phyloP scores from a whole-genome alignment of 208 protist genomes.

The Kentomonas sorsogonicus region DNA sequence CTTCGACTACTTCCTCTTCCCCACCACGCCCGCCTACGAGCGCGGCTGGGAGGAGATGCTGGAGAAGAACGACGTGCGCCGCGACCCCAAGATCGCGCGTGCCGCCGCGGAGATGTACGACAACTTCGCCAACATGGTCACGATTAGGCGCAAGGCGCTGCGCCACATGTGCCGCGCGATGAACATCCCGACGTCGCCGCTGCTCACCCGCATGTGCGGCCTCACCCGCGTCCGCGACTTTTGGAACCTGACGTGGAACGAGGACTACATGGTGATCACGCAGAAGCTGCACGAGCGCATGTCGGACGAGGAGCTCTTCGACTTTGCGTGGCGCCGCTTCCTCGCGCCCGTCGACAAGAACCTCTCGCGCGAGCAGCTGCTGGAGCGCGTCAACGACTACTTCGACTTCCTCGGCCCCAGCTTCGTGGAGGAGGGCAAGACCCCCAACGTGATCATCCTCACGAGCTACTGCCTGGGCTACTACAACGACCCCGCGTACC shows the following conservation, averaged over 20 bases:
- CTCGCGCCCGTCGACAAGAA: slow-evolving; percentile 88
- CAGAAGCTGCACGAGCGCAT: slow-evolving; percentile 81
- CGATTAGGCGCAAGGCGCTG: slow-evolving; percentile 79
- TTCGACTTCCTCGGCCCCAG: slow-evolving; percentile 79
- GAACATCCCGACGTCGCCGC: slow-evolving; percentile 86
- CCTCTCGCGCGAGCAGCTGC: slow-evolving; percentile 71
- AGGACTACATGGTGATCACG: slow-evolving; percentile 92
- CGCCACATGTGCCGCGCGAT: slow-evolving; percentile 85
- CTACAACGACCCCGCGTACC: slow-evolving; percentile 91
- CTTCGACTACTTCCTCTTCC: slow-evolving; percentile 86
- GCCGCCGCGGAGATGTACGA: slow-evolving; percentile 89
- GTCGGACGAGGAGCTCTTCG: slow-evolving; percentile 85
- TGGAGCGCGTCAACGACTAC: slow-evolving; percentile 83
- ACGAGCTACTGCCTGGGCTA: slow-evolving; percentile 87
- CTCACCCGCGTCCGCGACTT: slow-evolving; percentile 86
- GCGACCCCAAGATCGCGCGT: slow-evolving; percentile 74
- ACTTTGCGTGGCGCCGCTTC: slow-evolving; percentile 88
- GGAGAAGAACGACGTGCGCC: slow-evolving; percentile 90
- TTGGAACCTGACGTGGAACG: slow-evolving; percentile 87
- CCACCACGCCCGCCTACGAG: slow-evolving; percentile 69
- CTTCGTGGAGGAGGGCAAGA: slow-evolving; percentile 80
- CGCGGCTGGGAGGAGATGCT: slow-evolving; percentile 88
- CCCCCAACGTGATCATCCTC: slow-evolving; percentile 87
- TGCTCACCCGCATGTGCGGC: slow-evolving; percentile 75
- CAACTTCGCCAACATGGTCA: slow-evolving; percentile 77